Evolutionary conservation across 2,329 filamentous ascomycete genomes (phyloP).

Genomic region (Phialophora chinensis): DNA sequence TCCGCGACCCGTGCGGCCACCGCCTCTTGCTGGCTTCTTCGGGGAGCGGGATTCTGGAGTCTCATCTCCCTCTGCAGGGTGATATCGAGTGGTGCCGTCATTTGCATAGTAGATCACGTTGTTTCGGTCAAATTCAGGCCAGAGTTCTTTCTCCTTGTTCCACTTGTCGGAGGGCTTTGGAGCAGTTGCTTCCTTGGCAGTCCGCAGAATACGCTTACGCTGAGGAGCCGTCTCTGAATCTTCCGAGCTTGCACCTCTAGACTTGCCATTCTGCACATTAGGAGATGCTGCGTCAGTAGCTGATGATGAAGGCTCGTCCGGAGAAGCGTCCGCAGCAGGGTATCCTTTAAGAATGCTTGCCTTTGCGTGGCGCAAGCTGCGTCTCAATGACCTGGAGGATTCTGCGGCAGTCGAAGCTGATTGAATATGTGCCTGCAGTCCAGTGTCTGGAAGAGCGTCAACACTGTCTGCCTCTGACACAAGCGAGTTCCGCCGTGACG

Average conservation of each 20-base stretch:
- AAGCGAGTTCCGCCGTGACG: not conserved
- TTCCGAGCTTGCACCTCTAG: not conserved
- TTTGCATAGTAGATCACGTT: conserved; percentile 21
- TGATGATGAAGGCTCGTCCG: not conserved
- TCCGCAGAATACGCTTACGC: conserved; percentile 6
- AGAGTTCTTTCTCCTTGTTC: conserved; percentile 14
- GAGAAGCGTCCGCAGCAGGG: not conserved
- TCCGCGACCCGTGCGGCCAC: conserved; percentile 44
- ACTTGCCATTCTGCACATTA: not conserved
- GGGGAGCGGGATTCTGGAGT: conserved; percentile 30
- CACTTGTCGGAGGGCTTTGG: not conserved
- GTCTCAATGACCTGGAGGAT: not conserved
- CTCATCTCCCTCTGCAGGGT: conserved; percentile 13
- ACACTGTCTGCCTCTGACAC: not conserved
- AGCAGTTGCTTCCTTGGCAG: not conserved
- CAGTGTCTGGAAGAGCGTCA: not conserved
- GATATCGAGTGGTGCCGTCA: conserved; percentile 21
- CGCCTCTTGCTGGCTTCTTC: conserved; percentile 39
- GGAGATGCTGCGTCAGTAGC: not conserved
- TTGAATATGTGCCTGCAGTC: not conserved
- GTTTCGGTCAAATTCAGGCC: conserved; percentile 14
- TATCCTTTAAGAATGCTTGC: not conserved
- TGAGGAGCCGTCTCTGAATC: not conserved
- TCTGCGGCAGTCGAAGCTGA: not conserved
- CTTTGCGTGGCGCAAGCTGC: conserved; percentile 2